Evolutionary conservation across 306 rosid species (phyloP), one percentile per base, ranked within the genome.

Genomic region (Cucurbita pepo): DNA sequence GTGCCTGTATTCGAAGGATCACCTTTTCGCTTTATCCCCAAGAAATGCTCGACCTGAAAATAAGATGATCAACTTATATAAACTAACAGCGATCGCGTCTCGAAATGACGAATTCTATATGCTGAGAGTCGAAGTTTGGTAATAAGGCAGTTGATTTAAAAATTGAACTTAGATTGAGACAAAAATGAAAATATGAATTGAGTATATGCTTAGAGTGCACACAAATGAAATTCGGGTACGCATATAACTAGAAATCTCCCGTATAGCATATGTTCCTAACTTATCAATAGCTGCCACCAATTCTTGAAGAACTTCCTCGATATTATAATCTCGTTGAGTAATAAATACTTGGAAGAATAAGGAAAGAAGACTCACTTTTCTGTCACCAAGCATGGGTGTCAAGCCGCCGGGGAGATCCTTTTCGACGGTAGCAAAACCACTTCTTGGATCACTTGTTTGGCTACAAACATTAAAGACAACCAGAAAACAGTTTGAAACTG

Each of bases 341-440:
- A n/a, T 10, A n/a, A 38, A 38, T 7, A 44, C 11, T 76, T 22
- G 11, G 41, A 21, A 5, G 52, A 25, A 47, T 7, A 18, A 67
- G 51, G 25, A 40, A 45, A 45, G 55, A 66, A 19, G 22, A 77
- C 83, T 78, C 76, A 91, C 99, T 92, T 91, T 94, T 57, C 88
- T 86, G 83, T 94, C 97, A 65, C 99, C 97, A 73, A 94, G 99
- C 99, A 94, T 91, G 45, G 96, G 97, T 18, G 97, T 94, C 95
- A 91, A 85, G 79, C 97, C 95, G 65, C 99, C 99, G 7, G 95
- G 97, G 73, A 89, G 81, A 79, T 89, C 99, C 79, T 89, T 90
- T 85, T 94, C 99, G 40, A 90, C 99, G 11, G 99, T 91, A 65
- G 99, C 99, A 82, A 90, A 94, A 83, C 97, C 97, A 79, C 96